Conservation (phyloP, 2,329 filamentous ascomycete genomes). For the Pseudogymnoascus sp. region DNA sequence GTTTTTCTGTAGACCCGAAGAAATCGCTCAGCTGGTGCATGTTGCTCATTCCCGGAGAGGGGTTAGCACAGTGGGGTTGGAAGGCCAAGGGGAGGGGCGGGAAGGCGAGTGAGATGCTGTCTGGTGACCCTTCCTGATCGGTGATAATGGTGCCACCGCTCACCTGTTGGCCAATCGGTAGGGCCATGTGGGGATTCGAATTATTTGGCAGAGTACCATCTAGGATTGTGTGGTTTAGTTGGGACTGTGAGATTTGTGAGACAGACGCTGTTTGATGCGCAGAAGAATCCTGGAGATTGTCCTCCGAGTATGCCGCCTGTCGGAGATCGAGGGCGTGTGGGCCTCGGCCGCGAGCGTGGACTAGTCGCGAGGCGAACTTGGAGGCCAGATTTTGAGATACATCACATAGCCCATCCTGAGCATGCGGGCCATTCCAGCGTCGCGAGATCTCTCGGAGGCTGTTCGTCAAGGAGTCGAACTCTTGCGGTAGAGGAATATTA, state of each 20-base stretch:
- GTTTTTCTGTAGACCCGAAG: background rate
- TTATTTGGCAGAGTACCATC: background rate
- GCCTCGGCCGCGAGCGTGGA: conserved; percentile 24
- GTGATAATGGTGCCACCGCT: background rate
- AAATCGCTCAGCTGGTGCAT: background rate
- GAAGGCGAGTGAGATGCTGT: conserved; percentile 29
- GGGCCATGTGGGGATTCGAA: background rate
- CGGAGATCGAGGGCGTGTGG: conserved; percentile 27
- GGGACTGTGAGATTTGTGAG: background rate
- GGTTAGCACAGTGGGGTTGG: conserved; percentile 18
- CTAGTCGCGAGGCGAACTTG: conserved; percentile 29
- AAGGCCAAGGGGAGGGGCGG: conserved; percentile 29
- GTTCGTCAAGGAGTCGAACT: conserved; percentile 29
- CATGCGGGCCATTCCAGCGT: conserved; percentile 30
- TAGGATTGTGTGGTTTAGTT: background rate
- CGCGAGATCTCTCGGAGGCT: conserved; percentile 31
- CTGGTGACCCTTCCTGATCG: conserved; percentile 19
- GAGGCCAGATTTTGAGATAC: conserved; percentile 28
- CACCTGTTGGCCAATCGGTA: background rate
- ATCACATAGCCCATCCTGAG: background rate
- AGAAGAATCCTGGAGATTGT: conserved; percentile 12
- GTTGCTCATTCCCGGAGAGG: conserved; percentile 10
- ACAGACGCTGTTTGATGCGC: background rate
- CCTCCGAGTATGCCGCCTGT: conserved; percentile 29
- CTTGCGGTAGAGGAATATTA: conserved; percentile 21